These are phyloP conservation scores for Annulohypoxylon bovei DNA, from an alignment of 495 filamentous ascomycete genomes.

Conservation along the genomic window DNA sequence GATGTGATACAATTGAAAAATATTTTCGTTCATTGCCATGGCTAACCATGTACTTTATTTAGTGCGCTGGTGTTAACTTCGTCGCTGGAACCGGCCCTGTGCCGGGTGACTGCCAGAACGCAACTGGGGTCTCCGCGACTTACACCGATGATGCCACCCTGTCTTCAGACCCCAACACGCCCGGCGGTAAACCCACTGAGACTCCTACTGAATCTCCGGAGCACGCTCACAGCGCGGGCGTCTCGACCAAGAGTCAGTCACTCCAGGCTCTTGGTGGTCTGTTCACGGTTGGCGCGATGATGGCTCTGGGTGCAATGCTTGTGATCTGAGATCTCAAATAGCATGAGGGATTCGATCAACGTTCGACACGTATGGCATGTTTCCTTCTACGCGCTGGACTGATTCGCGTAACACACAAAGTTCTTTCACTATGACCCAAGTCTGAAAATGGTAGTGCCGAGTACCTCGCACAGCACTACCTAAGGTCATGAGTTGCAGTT, in stretches of 20 bases:
- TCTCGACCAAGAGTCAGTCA: slow-evolving; percentile 14
- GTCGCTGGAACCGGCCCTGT: slow-evolving; percentile 50
- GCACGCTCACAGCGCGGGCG: slow-evolving; percentile 8
- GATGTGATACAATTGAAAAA: too few species aligned
- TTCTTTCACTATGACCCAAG: background rate
- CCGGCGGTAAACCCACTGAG: background rate
- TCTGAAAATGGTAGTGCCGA: background rate
- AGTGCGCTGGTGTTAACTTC: slow-evolving; percentile 64
- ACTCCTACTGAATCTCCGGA: slow-evolving; percentile 16
- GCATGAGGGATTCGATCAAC: background rate
- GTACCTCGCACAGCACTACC: background rate
- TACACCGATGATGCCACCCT: slow-evolving; percentile 51
- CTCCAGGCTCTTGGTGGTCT: slow-evolving; percentile 15
- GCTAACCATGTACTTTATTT: background rate
- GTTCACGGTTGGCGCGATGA: slow-evolving; percentile 15
- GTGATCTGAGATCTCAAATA: slow-evolving; percentile 13
- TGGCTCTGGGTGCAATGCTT: slow-evolving; percentile 14
- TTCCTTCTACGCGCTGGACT: slow-evolving; percentile 9
- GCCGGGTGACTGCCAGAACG: slow-evolving; percentile 54
- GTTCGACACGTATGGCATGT: background rate
- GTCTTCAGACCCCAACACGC: slow-evolving; percentile 41
- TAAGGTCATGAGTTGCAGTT: slow-evolving; percentile 12
- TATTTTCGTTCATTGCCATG: background rate
- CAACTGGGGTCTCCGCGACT: slow-evolving; percentile 46
- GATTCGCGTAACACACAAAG: background rate